These are phyloP conservation scores for Termitomyces sp. DNA, from an alignment of 768 basidiomycete genomes.

Conservation along the genomic window DNA sequence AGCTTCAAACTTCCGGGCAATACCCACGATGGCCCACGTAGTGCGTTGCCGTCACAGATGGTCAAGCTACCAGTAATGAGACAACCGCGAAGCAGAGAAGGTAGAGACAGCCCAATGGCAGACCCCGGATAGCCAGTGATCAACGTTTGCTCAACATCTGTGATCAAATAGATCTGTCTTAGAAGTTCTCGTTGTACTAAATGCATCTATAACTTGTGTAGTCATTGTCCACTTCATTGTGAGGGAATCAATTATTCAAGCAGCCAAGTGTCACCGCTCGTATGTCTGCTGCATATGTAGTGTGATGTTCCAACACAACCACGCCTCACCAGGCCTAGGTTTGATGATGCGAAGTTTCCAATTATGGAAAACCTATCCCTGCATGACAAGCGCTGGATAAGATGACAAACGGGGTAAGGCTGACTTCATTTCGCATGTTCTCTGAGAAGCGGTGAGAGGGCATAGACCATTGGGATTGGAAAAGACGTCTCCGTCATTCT, in stretches of 20 bases:
- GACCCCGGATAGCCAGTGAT: slow-evolving; percentile 14
- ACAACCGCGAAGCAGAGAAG: slow-evolving; percentile 12
- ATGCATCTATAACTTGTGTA: background rate
- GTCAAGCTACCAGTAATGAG: slow-evolving; percentile 15
- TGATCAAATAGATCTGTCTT: no score
- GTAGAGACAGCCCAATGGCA: slow-evolving; percentile 1
- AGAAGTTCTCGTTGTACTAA: background rate
- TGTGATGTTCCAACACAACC: background rate
- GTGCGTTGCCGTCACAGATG: slow-evolving; percentile 27
- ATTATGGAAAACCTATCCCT: background rate
- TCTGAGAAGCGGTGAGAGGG: background rate
- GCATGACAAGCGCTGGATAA: background rate
- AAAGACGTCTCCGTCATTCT: slow-evolving; percentile 6
- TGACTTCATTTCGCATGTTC: slow-evolving; percentile 1
- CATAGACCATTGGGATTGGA: background rate
- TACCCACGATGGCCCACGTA: slow-evolving; percentile 45
- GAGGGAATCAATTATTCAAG: no score
- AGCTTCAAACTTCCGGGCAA: slow-evolving; percentile 32
- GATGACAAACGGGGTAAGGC: background rate
- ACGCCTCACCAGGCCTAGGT: no score
- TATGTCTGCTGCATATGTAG: background rate
- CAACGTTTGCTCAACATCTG: no score
- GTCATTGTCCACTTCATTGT: background rate
- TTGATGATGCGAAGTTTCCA: background rate
- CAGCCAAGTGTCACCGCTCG: background rate